Conservation (phyloP, 108 stramenopile genomes). For the Nannochloropsis gaditana region DNA sequence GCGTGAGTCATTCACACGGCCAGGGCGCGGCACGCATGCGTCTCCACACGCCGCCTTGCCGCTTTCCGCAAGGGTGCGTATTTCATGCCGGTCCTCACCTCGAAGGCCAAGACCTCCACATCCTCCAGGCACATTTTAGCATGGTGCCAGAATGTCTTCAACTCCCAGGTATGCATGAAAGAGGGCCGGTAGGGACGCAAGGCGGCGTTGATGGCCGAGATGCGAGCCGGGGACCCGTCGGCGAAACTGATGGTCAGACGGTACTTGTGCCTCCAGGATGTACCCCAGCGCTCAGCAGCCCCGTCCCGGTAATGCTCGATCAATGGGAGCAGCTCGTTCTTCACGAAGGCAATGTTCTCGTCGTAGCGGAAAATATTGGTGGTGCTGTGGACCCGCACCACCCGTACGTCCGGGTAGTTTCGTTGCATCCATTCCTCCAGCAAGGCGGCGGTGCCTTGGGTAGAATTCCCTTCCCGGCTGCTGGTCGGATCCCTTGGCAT, state of each 20-base stretch:
- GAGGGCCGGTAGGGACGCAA: conserved; percentile 77
- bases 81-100: conserved; percentile 36
- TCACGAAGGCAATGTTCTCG: conserved; percentile 89
- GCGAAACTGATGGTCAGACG: conserved; percentile 79
- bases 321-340: conserved; percentile 72
- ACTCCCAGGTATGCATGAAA: conserved; percentile 87
- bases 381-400: conserved; percentile 65
- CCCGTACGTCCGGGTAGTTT: conserved; percentile 63
- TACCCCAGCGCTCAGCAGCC: conserved; percentile 49
- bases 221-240: conserved; percentile 85
- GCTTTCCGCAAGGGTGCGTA: no score
- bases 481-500: conserved; percentile 81
- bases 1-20: no score
- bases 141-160: conserved; percentile 95
- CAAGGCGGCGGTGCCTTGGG: conserved; percentile 68
- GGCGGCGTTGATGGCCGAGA: conserved; percentile 83
- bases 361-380: conserved; percentile 92
- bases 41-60: no score
- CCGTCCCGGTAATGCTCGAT: conserved; percentile 72
- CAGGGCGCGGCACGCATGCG: no score
- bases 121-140: conserved; percentile 73
- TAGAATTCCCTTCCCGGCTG: conserved; percentile 70
- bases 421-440: conserved; percentile 67
- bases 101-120: conserved; percentile 80
- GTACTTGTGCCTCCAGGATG: conserved; percentile 72